Evolutionary conservation across 2,329 filamentous ascomycete species (phyloP).

Genomic region (Fusarium sp.): DNA sequence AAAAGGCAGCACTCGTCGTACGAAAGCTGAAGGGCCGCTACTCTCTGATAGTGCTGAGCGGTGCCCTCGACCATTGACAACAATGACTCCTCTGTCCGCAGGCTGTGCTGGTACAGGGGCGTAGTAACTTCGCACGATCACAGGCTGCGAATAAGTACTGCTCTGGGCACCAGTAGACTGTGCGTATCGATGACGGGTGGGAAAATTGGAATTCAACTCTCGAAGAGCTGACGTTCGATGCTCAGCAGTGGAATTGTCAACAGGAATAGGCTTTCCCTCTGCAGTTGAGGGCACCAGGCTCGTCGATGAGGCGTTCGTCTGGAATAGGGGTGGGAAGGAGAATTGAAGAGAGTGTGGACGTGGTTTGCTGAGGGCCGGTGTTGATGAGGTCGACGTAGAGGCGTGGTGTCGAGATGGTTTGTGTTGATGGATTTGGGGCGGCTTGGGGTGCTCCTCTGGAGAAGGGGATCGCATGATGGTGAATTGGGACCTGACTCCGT

Average conservation of each 20-base stretch:
- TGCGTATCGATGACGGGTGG: slow-evolving; percentile 65
- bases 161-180: slow-evolving; percentile 65
- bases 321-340: slow-evolving; percentile 59
- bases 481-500: slow-evolving; percentile 14
- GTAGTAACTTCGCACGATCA: slow-evolving; percentile 72
- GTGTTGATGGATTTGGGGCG: slow-evolving; percentile 28
- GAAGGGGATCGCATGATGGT: slow-evolving; percentile 32
- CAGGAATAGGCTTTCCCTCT: slow-evolving; percentile 63
- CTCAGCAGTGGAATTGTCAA: slow-evolving; percentile 65
- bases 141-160: slow-evolving; percentile 71
- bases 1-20: slow-evolving; percentile 48
- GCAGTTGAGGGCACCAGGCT: slow-evolving; percentile 65
- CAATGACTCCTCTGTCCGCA: slow-evolving; percentile 44
- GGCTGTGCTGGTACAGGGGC: slow-evolving; percentile 53
- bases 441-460: slow-evolving; percentile 28
- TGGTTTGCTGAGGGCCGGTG: slow-evolving; percentile 35
- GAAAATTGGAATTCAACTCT: slow-evolving; percentile 67
- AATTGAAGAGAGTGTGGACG: slow-evolving; percentile 56
- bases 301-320: slow-evolving; percentile 61
- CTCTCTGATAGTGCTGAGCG: slow-evolving; percentile 42
- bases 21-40: slow-evolving; percentile 43
- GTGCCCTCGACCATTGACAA: slow-evolving; percentile 43
- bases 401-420: slow-evolving; percentile 39
- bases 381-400: slow-evolving; percentile 39
- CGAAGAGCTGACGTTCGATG: slow-evolving; percentile 69